Evolutionary conservation across 2,329 filamentous ascomycete genomes (phyloP), one percentile per base, ranked within the genome.

Genomic region (Periconia sp.): DNA sequence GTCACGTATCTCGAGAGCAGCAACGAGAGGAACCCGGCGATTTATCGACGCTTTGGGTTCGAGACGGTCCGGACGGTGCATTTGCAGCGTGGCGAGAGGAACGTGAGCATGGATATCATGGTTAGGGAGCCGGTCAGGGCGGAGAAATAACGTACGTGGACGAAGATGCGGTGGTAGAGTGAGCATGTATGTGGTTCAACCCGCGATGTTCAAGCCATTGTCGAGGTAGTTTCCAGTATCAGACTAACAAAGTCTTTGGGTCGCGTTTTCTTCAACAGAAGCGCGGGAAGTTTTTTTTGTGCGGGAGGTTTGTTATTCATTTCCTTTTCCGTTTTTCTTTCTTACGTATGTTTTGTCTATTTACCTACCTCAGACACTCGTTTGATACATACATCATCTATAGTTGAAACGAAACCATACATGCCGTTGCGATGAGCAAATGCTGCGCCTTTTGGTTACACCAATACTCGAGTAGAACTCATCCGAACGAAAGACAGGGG

Each of bases 1-100:
- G 81, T 86, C 20, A 87, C 89, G 61, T 95, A 94, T 68, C 82
- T 95, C 47, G 90, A 95, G 78, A 90, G 88, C 58, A 91, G 87
- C 69, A 85, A 89, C 54, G 76, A 75, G 53, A 76, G 76, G 57
- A 94, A 93, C 71, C 83, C 85, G 58, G 72, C 75, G 33, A 91
- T 92, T 72, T 95, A 94, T 72, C 77, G 82, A 60, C 88, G 86
- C 72, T 86, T 90, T 72, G 90, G 89, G 30, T 95, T 93, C 71
- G 81, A 85, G 69, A 72, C 82, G 61, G 81, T 80, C 67, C 82
- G 81, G 64, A 82, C 85, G 63, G 82, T 93, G 60, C 79, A 82
- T 67, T 77, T 92, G 63, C 77, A 81, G 65, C 77, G 86, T 47
- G 84, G 79, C 10, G 77, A 81, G 55, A 63, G 62, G 57, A 83